Evolutionary conservation across 2,329 filamentous ascomycete genomes (phyloP).

Genomic region (Bipolaris cookei): DNA sequence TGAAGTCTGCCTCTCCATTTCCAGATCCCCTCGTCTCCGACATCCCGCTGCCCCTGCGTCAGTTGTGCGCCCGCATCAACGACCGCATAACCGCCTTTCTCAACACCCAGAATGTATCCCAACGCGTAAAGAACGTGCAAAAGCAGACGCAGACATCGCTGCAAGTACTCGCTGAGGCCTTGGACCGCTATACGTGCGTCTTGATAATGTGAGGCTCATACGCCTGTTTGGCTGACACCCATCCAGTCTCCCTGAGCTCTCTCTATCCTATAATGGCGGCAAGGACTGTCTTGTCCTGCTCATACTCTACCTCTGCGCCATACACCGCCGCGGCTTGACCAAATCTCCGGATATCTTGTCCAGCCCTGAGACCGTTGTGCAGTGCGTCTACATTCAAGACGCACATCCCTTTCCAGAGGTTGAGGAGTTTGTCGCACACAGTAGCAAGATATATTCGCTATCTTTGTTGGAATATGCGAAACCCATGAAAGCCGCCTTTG

Average conservation of each 20-base stretch:
- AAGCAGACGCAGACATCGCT: constrained; percentile 75
- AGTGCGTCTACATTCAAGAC: constrained; percentile 88
- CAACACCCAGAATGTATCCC: constrained; percentile 61
- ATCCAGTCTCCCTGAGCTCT: constrained; percentile 74
- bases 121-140: constrained; percentile 70
- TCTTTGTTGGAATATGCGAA: constrained; percentile 74
- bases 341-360: constrained; percentile 28
- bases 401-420: constrained; percentile 84
- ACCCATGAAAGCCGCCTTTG: constrained; percentile 82
- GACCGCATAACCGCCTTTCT: constrained; percentile 71
- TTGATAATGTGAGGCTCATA: constrained; percentile 5
- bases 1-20: constrained; percentile 43
- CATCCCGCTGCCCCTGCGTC: constrained; percentile 55
- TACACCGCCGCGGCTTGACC: constrained; percentile 51
- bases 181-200: constrained; percentile 75
- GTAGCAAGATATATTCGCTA: constrained; percentile 73
- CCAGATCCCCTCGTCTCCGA: constrained; percentile 47
- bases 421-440: constrained; percentile 77
- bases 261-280: constrained; percentile 94
- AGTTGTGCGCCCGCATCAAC: constrained; percentile 60
- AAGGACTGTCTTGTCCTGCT: constrained; percentile 97
- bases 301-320: constrained; percentile 77
- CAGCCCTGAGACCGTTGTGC: constrained; percentile 58
- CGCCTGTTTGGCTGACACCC: constrained; percentile 24
- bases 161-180: constrained; percentile 74